Percentiles rank a stretch among this genome's conserved stretches.
These are phyloP conservation scores for Beauveria sp. DNA, from an alignment of 2,329 filamentous ascomycete genomes.

Conservation along the genomic window DNA sequence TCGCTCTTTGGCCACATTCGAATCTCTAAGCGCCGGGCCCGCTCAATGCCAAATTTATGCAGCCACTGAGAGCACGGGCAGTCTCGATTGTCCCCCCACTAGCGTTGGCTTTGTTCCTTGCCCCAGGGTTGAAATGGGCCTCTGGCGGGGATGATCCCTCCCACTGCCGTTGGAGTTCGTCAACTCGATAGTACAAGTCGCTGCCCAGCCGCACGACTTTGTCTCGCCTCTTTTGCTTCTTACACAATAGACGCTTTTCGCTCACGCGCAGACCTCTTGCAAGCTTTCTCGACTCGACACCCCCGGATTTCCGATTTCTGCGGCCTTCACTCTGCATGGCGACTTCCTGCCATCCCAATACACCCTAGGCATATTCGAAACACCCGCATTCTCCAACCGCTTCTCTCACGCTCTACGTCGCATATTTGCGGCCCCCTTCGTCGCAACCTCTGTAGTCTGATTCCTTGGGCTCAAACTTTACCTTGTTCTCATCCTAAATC, in stretches of 20 bases:
- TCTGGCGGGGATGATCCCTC: background rate
- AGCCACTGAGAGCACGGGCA: conserved; percentile 18
- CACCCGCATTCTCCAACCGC: conserved; percentile 13
- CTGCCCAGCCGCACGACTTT: background rate
- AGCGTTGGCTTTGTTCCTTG: conserved; percentile 15
- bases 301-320: background rate
- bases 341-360: conserved; percentile 1
- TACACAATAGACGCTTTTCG: background rate
- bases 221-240: background rate
- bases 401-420: conserved; percentile 20
- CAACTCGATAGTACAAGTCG: conserved; percentile 5
- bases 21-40: conserved; percentile 19
- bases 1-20: conserved; percentile 11
- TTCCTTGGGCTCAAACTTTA: background rate
- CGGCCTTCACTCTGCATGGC: background rate
- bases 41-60: conserved; percentile 21
- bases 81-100: conserved; percentile 16
- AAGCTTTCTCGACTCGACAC: background rate
- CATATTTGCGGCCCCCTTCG: conserved; percentile 15
- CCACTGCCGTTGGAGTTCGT: background rate
- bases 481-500: background rate
- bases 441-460: conserved; percentile 4
- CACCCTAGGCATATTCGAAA: conserved; percentile 9
- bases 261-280: background rate
- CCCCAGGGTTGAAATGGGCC: background rate